phyloP scores from a whole-genome alignment of 306 rosid genomes.

The Prunus mume region DNA sequence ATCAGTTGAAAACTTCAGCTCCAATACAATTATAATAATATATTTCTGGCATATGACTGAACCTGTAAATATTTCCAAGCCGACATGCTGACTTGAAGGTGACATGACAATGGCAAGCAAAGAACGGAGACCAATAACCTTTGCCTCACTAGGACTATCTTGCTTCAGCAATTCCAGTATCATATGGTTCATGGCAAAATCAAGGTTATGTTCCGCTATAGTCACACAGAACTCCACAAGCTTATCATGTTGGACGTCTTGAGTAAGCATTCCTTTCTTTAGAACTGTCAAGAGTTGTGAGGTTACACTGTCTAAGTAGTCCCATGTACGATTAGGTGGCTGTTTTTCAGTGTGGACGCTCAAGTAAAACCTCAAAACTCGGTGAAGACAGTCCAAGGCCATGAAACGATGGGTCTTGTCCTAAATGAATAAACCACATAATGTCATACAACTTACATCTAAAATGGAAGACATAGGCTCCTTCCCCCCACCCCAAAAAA shows the following conservation, averaged over 20 bases:
- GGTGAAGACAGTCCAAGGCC: conserved; percentile 99
- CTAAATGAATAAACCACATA: conserved; percentile 58
- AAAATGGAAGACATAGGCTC: conserved; percentile 24
- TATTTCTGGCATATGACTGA: conserved; percentile 14
- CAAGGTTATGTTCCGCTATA: conserved; percentile 96
- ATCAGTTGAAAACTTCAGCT: conserved; percentile 10
- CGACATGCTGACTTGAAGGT: conserved; percentile 81
- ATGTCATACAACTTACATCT: conserved; percentile 26
- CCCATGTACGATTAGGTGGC: conserved; percentile 91
- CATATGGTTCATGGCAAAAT: conserved; percentile 99
- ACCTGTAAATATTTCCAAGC: conserved; percentile 93
- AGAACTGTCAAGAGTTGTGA: conserved; percentile 84
- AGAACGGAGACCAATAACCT: conserved; percentile 98
- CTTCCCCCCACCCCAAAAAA: not conserved
- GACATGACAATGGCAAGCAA: conserved; percentile 91
- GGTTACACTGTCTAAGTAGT: conserved; percentile 91
- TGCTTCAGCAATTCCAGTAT: conserved; percentile 89
- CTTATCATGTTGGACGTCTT: conserved; percentile 97
- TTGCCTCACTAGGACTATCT: conserved; percentile 94
- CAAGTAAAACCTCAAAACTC: conserved; percentile 93
- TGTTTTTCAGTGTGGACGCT: conserved; percentile 88
- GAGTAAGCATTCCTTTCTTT: conserved; percentile 96
- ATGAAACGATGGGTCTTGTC: conserved; percentile 97
- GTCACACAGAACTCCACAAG: conserved; percentile 97
- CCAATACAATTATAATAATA: conserved; percentile 1